These are phyloP conservation scores for Pythium apleroticum DNA, from an alignment of 352 stramenopile species.

Conservation along the genomic window DNA sequence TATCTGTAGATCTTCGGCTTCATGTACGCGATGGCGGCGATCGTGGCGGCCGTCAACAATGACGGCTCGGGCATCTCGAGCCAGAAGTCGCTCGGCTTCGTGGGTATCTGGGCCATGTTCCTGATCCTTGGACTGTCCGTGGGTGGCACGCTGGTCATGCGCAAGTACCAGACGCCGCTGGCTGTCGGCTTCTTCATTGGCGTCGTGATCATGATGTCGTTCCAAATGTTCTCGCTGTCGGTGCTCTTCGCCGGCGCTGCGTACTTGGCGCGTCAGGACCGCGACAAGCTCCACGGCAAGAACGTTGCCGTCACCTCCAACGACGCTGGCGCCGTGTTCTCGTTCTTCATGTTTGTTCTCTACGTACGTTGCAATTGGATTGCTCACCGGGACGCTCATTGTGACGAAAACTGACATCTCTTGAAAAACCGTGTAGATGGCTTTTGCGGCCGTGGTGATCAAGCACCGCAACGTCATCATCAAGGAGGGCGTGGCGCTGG, in stretches of 20 bases:
- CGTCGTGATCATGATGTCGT: slow-evolving; percentile 89
- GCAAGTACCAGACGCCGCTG: slow-evolving; percentile 85
- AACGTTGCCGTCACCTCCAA: slow-evolving; percentile 76
- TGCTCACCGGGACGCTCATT: neutral
- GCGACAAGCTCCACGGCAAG: slow-evolving; percentile 44
- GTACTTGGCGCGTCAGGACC: slow-evolving; percentile 68
- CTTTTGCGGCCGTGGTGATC: slow-evolving; percentile 66
- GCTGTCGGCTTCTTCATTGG: slow-evolving; percentile 90
- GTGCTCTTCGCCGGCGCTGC: slow-evolving; percentile 74
- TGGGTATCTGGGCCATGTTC: slow-evolving; percentile 83
- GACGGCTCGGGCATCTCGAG: slow-evolving; percentile 56
- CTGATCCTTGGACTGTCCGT: slow-evolving; percentile 79
- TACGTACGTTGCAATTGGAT: slow-evolving; percentile 58
- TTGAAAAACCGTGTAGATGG: slow-evolving; percentile 32
- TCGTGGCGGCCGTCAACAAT: slow-evolving; percentile 83
- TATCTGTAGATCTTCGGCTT: slow-evolving; percentile 52
- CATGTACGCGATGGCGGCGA: slow-evolving; percentile 85
- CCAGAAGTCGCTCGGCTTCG: slow-evolving; percentile 81
- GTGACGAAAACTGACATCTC: slow-evolving; percentile 6
- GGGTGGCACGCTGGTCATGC: slow-evolving; percentile 88
- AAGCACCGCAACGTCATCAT: slow-evolving; percentile 84
- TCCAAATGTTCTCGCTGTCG: slow-evolving; percentile 85
- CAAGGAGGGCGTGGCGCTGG: slow-evolving; percentile 57
- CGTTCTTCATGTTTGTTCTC: slow-evolving; percentile 86
- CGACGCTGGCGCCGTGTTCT: slow-evolving; percentile 75